Evolutionary conservation across 2,329 filamentous ascomycete species (phyloP).

Genomic region (Colletotrichum tofieldiae): DNA sequence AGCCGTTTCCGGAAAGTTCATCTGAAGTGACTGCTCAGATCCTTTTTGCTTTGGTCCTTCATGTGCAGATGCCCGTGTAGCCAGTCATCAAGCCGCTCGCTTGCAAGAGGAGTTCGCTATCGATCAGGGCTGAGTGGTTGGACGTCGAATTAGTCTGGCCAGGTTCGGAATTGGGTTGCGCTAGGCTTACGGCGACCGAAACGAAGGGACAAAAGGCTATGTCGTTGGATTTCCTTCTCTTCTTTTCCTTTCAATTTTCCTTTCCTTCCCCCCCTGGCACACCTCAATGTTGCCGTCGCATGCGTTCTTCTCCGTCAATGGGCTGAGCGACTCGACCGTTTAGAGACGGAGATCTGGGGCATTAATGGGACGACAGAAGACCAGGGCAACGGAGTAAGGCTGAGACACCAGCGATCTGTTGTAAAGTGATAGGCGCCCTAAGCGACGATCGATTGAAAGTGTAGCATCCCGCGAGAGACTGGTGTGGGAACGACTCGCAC

Average conservation of each 20-base stretch:
- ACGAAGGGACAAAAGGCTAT: not conserved
- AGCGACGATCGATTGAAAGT: conserved; percentile 19
- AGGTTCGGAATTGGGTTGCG: not conserved
- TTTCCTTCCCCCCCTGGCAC: too few relatives aligned
- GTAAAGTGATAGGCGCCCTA: conserved; percentile 4
- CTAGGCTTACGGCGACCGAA: not conserved
- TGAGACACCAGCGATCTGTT: conserved; percentile 9
- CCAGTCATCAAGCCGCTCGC: not conserved
- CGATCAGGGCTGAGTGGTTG: not conserved
- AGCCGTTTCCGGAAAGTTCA: conserved; percentile 27
- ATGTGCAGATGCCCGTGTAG: not conserved
- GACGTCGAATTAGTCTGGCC: not conserved
- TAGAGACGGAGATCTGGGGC: not conserved
- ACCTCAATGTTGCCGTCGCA: not conserved
- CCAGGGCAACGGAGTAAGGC: conserved; percentile 7
- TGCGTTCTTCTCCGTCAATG: not conserved
- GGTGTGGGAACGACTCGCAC: not conserved
- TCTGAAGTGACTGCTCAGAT: conserved; percentile 36
- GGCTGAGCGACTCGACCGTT: not conserved
- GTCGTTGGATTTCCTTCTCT: not conserved
- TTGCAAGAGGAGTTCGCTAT: conserved; percentile 9
- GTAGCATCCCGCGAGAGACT: conserved; percentile 19
- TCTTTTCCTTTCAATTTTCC: not conserved
- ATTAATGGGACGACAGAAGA: conserved; percentile 28
- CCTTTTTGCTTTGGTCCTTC: conserved; percentile 16